Base-by-base conservation (phyloP, 768 basidiomycete species). In the Rhodotorula taiwanensis region DNA sequence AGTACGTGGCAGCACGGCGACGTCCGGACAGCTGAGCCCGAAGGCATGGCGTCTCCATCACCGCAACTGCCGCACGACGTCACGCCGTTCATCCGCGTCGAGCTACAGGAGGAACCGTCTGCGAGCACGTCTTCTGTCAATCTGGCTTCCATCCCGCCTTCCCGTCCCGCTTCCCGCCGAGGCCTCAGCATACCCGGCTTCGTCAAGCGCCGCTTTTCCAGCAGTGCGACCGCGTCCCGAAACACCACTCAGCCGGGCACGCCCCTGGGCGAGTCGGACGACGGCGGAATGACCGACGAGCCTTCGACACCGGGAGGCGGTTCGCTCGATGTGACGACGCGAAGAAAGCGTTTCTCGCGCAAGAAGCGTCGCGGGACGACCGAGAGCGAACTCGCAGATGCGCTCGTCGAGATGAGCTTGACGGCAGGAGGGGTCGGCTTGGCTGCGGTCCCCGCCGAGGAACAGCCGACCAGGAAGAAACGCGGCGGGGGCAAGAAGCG, bases 401-500 rank as follows among this genome's bases (percentile, higher is more conserved):
- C 50, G 51, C 21, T 60, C 48, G 47, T 69, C 56, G 36, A 62
- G 57, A 47, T 58, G 57, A 47, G 47, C 23, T 51, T 66, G 34
- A 54, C 57, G n/a, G 60, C 39, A 7, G 47, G 54, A 21, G 27
- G 33, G 2, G 14, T 28, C 9, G 60, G 30, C 15, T 3, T 49
- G n/a, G 51, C 36, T 47, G 48, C 49, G 45, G 5, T 30, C 50
- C 36, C 51, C 25, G 18, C 13, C 25, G 73, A 74, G 72, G 45
- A 77, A 75, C 36, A 39, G 36, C 10, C 36, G 9, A 10, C 36
- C 10, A 16, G 36, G 9, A 39, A 39, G 36, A 9, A 16, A 9
- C 9, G 10, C 16, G 10, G 36, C 36, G n/a, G n/a, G n/a, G n/a
- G 63, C 78, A 56, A 71, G 53, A 80, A 80, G 75, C 74, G 71